Evolutionary conservation across 1,284 basidiomycete genomes (phyloP).

Genomic region (Acaromyces ingoldii): DNA sequence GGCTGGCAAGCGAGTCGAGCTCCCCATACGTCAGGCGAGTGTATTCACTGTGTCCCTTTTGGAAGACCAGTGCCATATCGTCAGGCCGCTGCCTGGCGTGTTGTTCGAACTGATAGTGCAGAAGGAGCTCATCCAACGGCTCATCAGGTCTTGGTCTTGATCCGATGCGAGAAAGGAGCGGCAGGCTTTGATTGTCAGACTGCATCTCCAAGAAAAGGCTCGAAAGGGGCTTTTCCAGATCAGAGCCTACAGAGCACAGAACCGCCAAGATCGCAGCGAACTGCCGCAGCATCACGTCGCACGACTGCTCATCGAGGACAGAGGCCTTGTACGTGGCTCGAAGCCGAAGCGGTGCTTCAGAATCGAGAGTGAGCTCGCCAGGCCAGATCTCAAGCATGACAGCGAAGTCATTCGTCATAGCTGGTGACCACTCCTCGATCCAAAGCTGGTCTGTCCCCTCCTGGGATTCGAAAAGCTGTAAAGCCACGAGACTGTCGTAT

Average conservation of each 20-base stretch:
- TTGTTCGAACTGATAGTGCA: constrained; percentile 12
- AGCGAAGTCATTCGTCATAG: constrained; percentile 18
- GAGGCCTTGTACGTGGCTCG: constrained; percentile 9
- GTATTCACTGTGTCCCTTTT: no score
- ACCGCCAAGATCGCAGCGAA: no score
- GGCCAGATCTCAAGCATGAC: constrained; percentile 17
- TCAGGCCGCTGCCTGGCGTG: not conserved
- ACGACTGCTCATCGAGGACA: no score
- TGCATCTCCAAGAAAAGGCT: not conserved
- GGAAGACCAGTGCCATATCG: constrained; percentile 10
- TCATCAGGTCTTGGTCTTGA: no score
- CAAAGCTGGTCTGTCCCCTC: not conserved
- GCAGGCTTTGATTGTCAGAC: not conserved
- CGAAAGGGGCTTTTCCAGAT: not conserved
- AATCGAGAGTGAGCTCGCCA: no score
- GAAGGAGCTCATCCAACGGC: not conserved
- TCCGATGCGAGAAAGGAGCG: not conserved
- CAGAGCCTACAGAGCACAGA: not conserved
- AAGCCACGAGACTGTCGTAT: constrained; percentile 17
- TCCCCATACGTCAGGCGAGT: constrained; percentile 6
- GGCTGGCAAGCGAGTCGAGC: constrained; percentile 4
- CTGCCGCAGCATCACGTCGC: no score
- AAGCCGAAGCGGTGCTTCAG: not conserved
- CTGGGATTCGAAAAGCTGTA: constrained; percentile 8
- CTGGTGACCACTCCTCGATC: constrained; percentile 6